Percentiles rank a stretch among this genome's conserved stretches.
phyloP scores from a whole-genome alignment of 2,329 filamentous ascomycete genomes.

The Hypocrella siamensis region DNA sequence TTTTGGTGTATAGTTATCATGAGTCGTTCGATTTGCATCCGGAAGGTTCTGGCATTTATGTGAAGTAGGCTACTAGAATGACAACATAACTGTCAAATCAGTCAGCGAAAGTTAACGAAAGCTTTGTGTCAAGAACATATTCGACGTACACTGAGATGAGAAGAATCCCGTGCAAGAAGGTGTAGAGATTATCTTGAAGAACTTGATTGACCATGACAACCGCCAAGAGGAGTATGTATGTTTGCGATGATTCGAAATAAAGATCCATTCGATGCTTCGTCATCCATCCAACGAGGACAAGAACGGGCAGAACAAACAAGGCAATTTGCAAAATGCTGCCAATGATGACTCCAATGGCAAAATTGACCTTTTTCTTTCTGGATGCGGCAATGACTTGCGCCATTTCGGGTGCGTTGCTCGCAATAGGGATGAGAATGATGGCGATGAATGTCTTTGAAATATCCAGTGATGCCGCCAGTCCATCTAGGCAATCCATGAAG shows the following conservation, averaged over 20 bases:
- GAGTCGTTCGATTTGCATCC: background rate
- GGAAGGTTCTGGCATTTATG: background rate
- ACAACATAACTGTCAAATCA: conserved; percentile 1
- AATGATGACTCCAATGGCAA: conserved; percentile 7
- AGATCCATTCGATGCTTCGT: conserved; percentile 4
- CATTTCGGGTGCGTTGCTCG: conserved; percentile 6
- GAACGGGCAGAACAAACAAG: conserved; percentile 5
- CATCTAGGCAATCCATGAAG: conserved; percentile 4
- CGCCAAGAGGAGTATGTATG: conserved; percentile 6
- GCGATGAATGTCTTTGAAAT: conserved; percentile 6
- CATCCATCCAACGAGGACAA: conserved; percentile 6
- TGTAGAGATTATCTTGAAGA: conserved; percentile 6
- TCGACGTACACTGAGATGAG: conserved; percentile 6
- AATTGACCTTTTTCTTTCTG: conserved; percentile 5
- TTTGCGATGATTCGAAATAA: conserved; percentile 7
- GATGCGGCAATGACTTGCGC: conserved; percentile 6
- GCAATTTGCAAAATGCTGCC: conserved; percentile 7
- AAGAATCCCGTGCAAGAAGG: conserved; percentile 6
- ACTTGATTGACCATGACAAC: conserved; percentile 7
- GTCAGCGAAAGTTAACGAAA: background rate
- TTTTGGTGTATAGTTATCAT: background rate
- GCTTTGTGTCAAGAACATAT: background rate
- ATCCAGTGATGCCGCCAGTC: conserved; percentile 2
- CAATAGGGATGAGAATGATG: conserved; percentile 6
- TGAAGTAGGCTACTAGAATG: conserved; percentile 3